Percentiles rank a stretch among this genome's conserved stretches.
These are phyloP conservation scores for Herpetomonas muscarum DNA, from an alignment of 208 protist species.

Conservation along the genomic window DNA sequence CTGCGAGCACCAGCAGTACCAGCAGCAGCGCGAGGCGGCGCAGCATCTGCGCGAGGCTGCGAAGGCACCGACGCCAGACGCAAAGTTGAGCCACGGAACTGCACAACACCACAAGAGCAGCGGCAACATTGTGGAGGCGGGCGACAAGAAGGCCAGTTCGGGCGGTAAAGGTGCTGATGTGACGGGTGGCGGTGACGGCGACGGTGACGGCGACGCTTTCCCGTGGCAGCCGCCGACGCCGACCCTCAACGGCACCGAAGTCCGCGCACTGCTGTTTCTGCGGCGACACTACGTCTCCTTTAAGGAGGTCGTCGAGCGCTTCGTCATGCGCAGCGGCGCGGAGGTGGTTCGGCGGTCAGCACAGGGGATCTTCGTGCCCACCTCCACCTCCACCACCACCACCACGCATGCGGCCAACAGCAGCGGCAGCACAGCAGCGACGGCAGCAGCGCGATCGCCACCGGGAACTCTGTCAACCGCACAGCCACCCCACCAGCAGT, in stretches of 20 bases:
- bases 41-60: conserved; percentile 3
- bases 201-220: neutral
- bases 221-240: neutral
- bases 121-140: no score
- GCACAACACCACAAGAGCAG: no score
- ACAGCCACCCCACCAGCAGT: no score
- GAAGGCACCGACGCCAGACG: conserved; percentile 12
- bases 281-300: conserved; percentile 31
- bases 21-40: conserved; percentile 10
- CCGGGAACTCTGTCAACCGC: no score
- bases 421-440: neutral
- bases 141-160: no score
- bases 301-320: conserved; percentile 33
- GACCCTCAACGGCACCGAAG: conserved; percentile 33
- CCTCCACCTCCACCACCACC: neutral
- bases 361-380: conserved; percentile 33
- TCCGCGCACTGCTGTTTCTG: conserved; percentile 35
- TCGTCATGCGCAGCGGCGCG: conserved; percentile 52
- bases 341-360: conserved; percentile 54
- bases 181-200: no score
- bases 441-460: no score
- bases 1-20: conserved; percentile 14
- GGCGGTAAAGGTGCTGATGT: no score
- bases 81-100: conserved; percentile 3
- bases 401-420: neutral